Conservation (phyloP, 1,284 basidiomycete species). For the Ceratorhiza oryzae-sativae region DNA sequence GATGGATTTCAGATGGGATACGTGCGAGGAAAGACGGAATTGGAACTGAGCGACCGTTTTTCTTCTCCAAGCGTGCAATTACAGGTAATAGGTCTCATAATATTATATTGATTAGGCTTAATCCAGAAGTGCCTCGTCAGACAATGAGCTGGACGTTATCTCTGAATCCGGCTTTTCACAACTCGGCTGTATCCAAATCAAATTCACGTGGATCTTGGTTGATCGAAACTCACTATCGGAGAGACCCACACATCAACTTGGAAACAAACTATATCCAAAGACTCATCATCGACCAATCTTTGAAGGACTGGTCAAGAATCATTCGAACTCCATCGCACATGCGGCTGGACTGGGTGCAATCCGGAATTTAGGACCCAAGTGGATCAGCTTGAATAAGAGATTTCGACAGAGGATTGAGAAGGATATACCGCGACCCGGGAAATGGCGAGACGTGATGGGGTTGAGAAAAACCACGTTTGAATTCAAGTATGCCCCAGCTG, state of each 20-base stretch:
- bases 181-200: slow-evolving; percentile 25
- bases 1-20: slow-evolving; percentile 6
- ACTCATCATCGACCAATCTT: slow-evolving; percentile 12
- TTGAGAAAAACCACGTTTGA: slow-evolving; percentile 18
- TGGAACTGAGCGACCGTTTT: slow-evolving; percentile 23
- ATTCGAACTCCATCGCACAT: slow-evolving; percentile 3
- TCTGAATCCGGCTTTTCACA: slow-evolving; percentile 1
- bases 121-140: not conserved
- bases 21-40: slow-evolving; percentile 19
- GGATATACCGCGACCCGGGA: not conserved
- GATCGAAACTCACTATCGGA: slow-evolving; percentile 2
- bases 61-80: slow-evolving; percentile 12
- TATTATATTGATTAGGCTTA: not conserved
- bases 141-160: slow-evolving; percentile 6
- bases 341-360: slow-evolving; percentile 23
- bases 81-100: not conserved
- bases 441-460: slow-evolving; percentile 4
- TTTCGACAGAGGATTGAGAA: not conserved
- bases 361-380: slow-evolving; percentile 2
- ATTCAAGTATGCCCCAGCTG: slow-evolving; percentile 32
- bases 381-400: not conserved
- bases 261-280: not conserved
- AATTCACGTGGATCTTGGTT: slow-evolving; percentile 13
- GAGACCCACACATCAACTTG: not conserved
- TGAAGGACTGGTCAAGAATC: slow-evolving; percentile 23